These are phyloP conservation scores for Fomes fomentarius DNA, from an alignment of 1,284 basidiomycete species.

Conservation along the genomic window DNA sequence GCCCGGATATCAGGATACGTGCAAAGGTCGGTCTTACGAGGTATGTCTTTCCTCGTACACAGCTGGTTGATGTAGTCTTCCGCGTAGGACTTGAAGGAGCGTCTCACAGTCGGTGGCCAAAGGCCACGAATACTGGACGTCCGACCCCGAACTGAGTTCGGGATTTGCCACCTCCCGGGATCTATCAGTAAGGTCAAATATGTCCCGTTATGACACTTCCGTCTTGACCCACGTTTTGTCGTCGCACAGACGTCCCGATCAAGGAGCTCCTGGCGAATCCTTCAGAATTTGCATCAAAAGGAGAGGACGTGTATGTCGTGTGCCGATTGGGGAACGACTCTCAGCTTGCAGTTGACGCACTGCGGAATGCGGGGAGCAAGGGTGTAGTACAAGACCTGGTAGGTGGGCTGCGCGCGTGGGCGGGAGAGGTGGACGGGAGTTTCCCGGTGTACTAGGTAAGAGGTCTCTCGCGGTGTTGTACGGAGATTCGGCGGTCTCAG, in stretches of 20 bases:
- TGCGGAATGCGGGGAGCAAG: conserved; percentile 49
- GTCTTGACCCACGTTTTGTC: neutral
- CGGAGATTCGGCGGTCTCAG: no score
- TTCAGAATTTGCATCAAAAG: neutral
- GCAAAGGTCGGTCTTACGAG: conserved; percentile 42
- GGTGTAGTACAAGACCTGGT: conserved; percentile 69
- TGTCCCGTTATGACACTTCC: no score
- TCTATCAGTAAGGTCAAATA: conserved; percentile 83
- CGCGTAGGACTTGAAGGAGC: conserved; percentile 46
- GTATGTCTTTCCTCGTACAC: neutral
- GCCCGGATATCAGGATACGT: conserved; percentile 47
- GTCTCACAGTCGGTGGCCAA: conserved; percentile 35
- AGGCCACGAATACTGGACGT: conserved; percentile 77
- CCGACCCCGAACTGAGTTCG: conserved; percentile 80
- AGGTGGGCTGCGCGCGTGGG: conserved; percentile 83
- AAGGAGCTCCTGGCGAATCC: conserved; percentile 64
- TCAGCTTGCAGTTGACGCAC: conserved; percentile 77
- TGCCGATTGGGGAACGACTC: conserved; percentile 96
- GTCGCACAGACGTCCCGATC: conserved; percentile 68
- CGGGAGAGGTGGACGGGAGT: conserved; percentile 63
- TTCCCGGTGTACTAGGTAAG: conserved; percentile 78
- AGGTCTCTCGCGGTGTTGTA: no score
- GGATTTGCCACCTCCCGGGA: conserved; percentile 80
- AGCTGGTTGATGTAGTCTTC: neutral
- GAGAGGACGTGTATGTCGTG: conserved; percentile 53